A percentile compares a stretch with the other conserved stretches of the same genome.
Evolutionary conservation across 768 basidiomycete genomes (phyloP).

Genomic region (Suillus placidus): DNA sequence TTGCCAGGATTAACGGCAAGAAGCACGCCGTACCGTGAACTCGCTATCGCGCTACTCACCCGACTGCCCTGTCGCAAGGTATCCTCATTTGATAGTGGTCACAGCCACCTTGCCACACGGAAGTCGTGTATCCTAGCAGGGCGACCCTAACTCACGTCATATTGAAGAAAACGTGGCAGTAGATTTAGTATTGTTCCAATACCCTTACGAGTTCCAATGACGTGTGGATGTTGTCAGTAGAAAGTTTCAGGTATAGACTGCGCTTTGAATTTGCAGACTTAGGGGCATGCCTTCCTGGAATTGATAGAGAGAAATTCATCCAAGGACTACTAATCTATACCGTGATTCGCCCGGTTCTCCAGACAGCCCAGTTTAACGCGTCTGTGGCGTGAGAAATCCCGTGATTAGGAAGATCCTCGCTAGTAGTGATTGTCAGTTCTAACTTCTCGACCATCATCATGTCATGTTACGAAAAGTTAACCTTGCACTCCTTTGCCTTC

Average conservation of each 20-base stretch:
- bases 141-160: background rate
- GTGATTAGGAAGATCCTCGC: background rate
- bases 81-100: background rate
- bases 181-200: background rate
- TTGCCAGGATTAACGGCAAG: background rate
- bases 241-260: background rate
- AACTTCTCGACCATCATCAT: background rate
- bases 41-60: background rate
- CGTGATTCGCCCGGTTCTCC: background rate
- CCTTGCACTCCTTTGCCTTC: background rate
- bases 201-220: background rate
- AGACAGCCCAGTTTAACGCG: background rate
- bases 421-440: too few relatives aligned
- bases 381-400: background rate
- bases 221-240: background rate
- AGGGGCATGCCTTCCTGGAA: background rate
- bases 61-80: background rate
- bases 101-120: background rate
- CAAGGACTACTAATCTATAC: background rate
- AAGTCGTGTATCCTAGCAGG: background rate
- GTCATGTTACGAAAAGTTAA: background rate
- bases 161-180: background rate
- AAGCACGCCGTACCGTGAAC: background rate
- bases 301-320: background rate
- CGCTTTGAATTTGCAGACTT: background rate